Evolutionary conservation across 2,329 filamentous ascomycete genomes (phyloP), one percentile per base, ranked within the genome.

Genomic region (Calonectria hongkongensis): DNA sequence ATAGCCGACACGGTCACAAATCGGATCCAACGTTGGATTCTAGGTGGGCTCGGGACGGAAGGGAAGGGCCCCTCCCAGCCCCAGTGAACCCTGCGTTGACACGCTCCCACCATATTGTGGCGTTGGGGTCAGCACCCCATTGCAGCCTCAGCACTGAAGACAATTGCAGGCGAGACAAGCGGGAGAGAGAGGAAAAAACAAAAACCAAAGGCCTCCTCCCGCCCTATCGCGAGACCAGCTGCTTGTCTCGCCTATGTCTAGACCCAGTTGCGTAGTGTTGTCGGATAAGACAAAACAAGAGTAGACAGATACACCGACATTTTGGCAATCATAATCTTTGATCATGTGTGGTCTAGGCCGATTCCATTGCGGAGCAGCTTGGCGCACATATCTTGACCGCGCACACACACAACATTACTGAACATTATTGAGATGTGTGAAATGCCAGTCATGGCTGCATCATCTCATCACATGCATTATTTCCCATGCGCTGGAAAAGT

Each of bases 301-400:
- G 66, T 68, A 47, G 33, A 60, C 54, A 66, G 58, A 67, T 75
- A 80, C 78, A 80, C 78, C 78, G 78, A 80, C 78, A 78, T 80
- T 80, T 78, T 63, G 68, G 60, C 54, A 71, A 73, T 74, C 70
- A 63, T 64, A 74, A 76, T 75, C 70, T 75, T 72, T 72, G 74
- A 77, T 75, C 73, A 75, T 74, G 74, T 77, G 75, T 75, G 72
- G 76, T 71, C 74, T 67, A 75, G 56, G 62, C 71, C 70, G 68
- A 41, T 76, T 68, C 71, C 63, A 56, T 30, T 66, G 66, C 66
- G 60, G 70, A 72, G 70, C 66, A 58, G 56, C 72, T 74, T 72
- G 70, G 66, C 69, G 56, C 45, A 62, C 45, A 64, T 41, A 33
- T 36, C 27, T 45, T 16, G 21, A 28, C 54, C 25, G 27, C 25